Conservation (phyloP, 345 rosid genomes). For the Salix koriyanagi region DNA sequence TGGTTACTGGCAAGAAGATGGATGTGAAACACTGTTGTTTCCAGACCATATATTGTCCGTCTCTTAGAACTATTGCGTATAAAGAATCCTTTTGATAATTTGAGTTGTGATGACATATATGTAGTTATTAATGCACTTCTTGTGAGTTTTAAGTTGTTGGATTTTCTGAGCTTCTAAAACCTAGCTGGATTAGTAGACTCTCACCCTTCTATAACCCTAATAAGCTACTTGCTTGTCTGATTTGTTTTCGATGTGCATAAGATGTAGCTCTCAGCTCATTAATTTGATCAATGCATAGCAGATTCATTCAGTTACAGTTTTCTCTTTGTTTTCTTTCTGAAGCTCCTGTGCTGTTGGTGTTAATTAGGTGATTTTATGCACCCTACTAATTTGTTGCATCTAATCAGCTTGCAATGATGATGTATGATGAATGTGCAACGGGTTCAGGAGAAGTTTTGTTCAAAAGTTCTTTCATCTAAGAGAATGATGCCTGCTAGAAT, state of each 20-base stretch:
- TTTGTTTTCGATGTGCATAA: background rate
- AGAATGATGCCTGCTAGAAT: constrained; percentile 8
- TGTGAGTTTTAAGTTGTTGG: constrained; percentile 7
- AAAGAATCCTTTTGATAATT: background rate
- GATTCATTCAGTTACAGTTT: background rate
- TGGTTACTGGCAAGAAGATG: background rate
- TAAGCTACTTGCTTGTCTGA: background rate
- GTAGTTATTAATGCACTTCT: background rate
- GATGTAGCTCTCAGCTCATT: background rate
- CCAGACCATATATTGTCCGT: background rate
- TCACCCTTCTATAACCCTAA: background rate
- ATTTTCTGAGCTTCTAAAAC: constrained; percentile 18
- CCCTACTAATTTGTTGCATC: constrained; percentile 19
- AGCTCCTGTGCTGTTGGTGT: background rate
- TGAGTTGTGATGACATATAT: background rate
- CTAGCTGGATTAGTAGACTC: constrained; percentile 17
- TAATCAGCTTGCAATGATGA: constrained; percentile 44
- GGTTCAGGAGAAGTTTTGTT: constrained; percentile 9
- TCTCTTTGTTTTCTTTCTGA: background rate
- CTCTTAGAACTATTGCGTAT: background rate
- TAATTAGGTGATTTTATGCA: background rate
- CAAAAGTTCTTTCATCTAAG: constrained; percentile 8
- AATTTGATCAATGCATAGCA: constrained; percentile 13
- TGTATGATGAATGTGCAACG: constrained; percentile 37
- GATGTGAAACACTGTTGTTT: background rate